Base-by-base conservation (phyloP, 2,329 filamentous ascomycete genomes). In the Fusarium verrucosum region DNA sequence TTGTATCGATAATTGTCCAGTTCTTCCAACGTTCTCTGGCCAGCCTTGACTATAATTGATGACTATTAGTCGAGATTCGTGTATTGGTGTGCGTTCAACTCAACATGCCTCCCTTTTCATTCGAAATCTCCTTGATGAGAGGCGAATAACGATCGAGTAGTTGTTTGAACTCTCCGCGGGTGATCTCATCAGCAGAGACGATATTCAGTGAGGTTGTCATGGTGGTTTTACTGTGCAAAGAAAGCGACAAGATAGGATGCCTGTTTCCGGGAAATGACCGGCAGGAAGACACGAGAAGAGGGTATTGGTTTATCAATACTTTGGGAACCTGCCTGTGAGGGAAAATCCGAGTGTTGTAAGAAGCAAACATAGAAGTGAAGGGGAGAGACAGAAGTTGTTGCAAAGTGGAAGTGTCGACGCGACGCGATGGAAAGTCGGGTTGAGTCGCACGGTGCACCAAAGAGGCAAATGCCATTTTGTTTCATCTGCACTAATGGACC, bases 1-100 rank as follows among this genome's bases (percentile, higher is more conserved):
- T 76, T 74, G 69, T 89, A 88, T 54, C 89, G 85, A 68, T 84
- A 86, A 2, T 78, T 65, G 61, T 92, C 89, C 19, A 92, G 81
- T 44, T 86, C 80, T 25, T 78, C 70, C 7, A 91, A 79, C 2
- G 82, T 79, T 70, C 78, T 80, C 59, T 85, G 81, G 28, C 81
- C 82, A 4, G 74, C 58, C 65, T 85, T 86, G 62, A 73, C 81
- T 84, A 62, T 14, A 53, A 16, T 38, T 10, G 35, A 25, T 23
- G 7, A 14, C 6, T 25, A 32, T 71, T 51, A 69, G 44, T 25
- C 37, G 11, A 28, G 9, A 17, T 25, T 50, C 23, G 7, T 16
- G 30, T 22, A 16, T 32, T 25, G 35, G 38, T 40, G 55, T 26
- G 17, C 46, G 47, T 16, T 35, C 38, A 33, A 51, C 30, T 40